Evolutionary conservation across 2,329 filamentous ascomycete genomes (phyloP), one percentile per base, ranked within the genome.

Genomic region (Pseudocercospora crystallina): DNA sequence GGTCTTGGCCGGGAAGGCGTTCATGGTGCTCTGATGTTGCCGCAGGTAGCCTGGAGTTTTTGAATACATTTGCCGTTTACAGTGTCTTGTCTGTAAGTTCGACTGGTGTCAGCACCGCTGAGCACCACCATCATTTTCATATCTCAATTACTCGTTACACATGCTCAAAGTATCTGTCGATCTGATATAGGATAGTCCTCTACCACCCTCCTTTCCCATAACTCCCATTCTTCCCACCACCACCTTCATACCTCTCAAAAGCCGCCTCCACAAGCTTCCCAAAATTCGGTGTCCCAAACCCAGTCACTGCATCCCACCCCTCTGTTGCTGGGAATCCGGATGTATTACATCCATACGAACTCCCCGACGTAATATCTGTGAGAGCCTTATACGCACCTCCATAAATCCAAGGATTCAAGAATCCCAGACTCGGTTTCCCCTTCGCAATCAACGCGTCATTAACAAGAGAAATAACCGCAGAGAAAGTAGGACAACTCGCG

Each of bases 341-440:
- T 10, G 51, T 56, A 43, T 63, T 60, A 47, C 63, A 65, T 2
- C 63, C 62, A 31, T 44, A 54, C 39, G 53, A 56, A 10, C 45
- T 61, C 2, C 73, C 73, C 33, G 65, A 68, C 29, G 59, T 73
- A 59, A 68, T 72, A 57, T 83, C 80, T 1, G 70, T 80, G 14
- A 82, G 70, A 0, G 71, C 77, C 56, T 71, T 65, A 51, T 71
- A 72, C 2, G 73, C 75, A 41, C 65, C 64, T 11, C 69, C 70
- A 62, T 84, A 84, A 3, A 83, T 60, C 78, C 79, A 82, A 0
- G 80, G 81, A 58, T 85, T 84, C 35, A 84, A 54, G 69, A 81
- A 84, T 0, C 82, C 82, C 39, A 84, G 68, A 0, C 73, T 65
- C 0, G 74, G 63, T 64, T 79, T 76, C 5, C 78, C 77, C 2